These are phyloP conservation scores for Pneumocystis murina DNA, from an alignment of 1,139 yeast genomes.

Conservation along the genomic window DNA sequence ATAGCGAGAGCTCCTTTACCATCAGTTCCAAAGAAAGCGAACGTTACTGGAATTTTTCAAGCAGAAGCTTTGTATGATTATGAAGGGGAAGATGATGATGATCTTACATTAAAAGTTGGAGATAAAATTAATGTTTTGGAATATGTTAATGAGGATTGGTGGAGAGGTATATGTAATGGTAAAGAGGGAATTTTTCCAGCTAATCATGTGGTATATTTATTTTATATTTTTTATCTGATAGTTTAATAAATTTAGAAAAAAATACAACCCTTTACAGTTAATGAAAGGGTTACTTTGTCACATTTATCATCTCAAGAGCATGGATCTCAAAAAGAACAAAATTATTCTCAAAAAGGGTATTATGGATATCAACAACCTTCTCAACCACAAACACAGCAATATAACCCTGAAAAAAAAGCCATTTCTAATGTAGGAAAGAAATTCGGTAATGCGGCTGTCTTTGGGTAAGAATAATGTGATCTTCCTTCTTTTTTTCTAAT, in stretches of 20 bases:
- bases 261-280: constrained; percentile 21
- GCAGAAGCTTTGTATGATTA: constrained; percentile 58
- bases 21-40: neutral
- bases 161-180: constrained; percentile 54
- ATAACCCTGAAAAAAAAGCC: constrained; percentile 27
- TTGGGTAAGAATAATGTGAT: constrained; percentile 32
- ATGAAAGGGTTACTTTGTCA: constrained; percentile 21
- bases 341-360: constrained; percentile 18
- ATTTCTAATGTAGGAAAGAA: constrained; percentile 51
- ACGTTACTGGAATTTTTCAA: constrained; percentile 22
- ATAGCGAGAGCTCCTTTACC: neutral
- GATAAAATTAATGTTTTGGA: constrained; percentile 57
- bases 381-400: constrained; percentile 22
- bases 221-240: neutral
- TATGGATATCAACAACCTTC: constrained; percentile 16
- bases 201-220: constrained; percentile 42
- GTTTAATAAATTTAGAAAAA: constrained; percentile 20
- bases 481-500: neutral
- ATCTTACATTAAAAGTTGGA: constrained; percentile 48
- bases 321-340: constrained; percentile 16
- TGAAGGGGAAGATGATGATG: constrained; percentile 54
- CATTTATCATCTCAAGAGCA: constrained; percentile 24
- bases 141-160: constrained; percentile 77
- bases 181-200: constrained; percentile 76
- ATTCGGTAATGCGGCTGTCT: constrained; percentile 81